Evolutionary conservation across 345 rosid genomes (phyloP), one percentile per base, ranked within the genome.

Genomic region (Boechera stricta): DNA sequence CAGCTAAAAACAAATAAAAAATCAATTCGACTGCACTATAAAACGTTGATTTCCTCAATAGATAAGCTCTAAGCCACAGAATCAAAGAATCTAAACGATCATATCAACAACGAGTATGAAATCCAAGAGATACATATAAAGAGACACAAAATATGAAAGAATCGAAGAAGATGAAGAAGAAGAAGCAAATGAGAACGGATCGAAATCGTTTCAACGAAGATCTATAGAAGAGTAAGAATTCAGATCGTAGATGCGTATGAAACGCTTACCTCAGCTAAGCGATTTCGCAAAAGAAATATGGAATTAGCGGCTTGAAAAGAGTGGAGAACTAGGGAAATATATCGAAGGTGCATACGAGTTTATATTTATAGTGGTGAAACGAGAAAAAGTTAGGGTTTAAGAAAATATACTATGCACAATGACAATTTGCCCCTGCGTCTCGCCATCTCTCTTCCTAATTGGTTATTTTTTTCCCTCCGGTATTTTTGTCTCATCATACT

Each of bases 331-430:
- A 45, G 55, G 38, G 41, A 2, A 29, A 1, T 8, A 3, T 5
- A 1, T 2, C 0, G 5, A 4, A 7, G 7, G 10, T 42, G 15
- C 26, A 13, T 15, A 60, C 12, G n/a, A 49, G 16, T 47, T 31
- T 32, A 28, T 61, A 51, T 71, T 52, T 45, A 28, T 62, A 64
- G 29, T 59, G 29, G 5, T 58, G 28, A 59, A 3, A 6, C 11
- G 33, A 45, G 11, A 45, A 13, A 7, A 24, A 47, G 4, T 38
- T 28, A 64, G 62, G 77, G 71, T 42, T 74, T 74, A 64, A 8
- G 41, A 18, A 64, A 11, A 7, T 63, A n/a, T n/a, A 11, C 5
- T 38, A 0, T 1, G 9, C 1, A 4, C 4, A 42, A 42, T 64
- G 18, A 74, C 77, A 33, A 15, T 1, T 0, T 54, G 0, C 71